Evolutionary conservation across 2,329 filamentous ascomycete genomes (phyloP).

Genomic region (Chaetomiaceae sp.): DNA sequence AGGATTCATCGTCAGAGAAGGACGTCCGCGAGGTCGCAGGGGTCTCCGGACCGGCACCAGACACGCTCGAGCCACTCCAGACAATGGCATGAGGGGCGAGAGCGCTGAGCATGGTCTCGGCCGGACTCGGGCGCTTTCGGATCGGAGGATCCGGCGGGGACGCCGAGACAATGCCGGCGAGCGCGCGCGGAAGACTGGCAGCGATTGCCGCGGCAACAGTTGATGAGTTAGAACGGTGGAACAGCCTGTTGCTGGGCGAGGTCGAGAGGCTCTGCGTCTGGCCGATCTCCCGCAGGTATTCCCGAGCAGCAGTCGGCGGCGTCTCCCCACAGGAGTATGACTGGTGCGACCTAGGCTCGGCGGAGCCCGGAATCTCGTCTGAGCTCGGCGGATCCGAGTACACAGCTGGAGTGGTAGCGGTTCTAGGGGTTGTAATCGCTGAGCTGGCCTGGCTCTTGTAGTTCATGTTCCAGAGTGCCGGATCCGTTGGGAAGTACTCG

Average conservation of each 20-base stretch:
- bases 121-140: constrained; percentile 54
- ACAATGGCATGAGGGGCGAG: constrained; percentile 48
- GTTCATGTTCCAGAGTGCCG: constrained; percentile 46
- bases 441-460: constrained; percentile 49
- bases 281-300: constrained; percentile 40
- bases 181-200: constrained; percentile 46
- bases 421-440: constrained; percentile 50
- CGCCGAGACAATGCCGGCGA: constrained; percentile 35
- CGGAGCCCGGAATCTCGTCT: constrained; percentile 47
- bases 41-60: constrained; percentile 37
- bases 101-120: constrained; percentile 52
- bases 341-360: constrained; percentile 49
- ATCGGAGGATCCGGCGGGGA: constrained; percentile 35
- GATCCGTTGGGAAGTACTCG: constrained; percentile 59
- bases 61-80: constrained; percentile 43
- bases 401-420: constrained; percentile 49
- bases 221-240: constrained; percentile 50
- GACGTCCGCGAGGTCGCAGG: constrained; percentile 45
- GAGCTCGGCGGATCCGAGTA: constrained; percentile 52
- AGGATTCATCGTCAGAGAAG: constrained; percentile 48
- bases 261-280: constrained; percentile 51
- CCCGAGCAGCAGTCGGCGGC: constrained; percentile 44
- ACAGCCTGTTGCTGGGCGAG: constrained; percentile 49
- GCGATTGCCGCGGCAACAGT: constrained; percentile 51
- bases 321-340: constrained; percentile 59